Evolutionary conservation across 805 yeast genomes (phyloP), one percentile per base, ranked within the genome.

Genomic region (Blastobotrys terrestris): DNA sequence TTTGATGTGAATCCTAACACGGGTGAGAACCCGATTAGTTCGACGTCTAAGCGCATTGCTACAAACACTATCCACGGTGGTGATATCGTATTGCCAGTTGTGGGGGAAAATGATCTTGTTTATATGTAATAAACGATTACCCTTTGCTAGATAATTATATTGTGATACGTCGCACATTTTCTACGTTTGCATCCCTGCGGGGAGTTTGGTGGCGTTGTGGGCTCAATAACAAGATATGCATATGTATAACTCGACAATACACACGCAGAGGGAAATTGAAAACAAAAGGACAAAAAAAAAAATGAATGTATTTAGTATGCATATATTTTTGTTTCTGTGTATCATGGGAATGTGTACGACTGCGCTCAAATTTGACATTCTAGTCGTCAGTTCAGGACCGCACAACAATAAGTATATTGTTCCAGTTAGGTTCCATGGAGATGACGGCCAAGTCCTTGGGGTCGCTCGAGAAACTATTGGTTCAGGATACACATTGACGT

Each of bases 1-100:
- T 50, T 44, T 21, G 53, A 50, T 39, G 53, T 50, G 15, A 50
- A 50, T 19, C 53, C 53, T 13, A 50, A 50, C 39, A 50, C 53
- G 6, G 49, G 53, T 11, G 53, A 45, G 15, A 31, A 31, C 8
- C 50, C 50, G 15, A 35, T 40, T 19, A n/a, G 14, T 14, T n/a
- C 50, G 3, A 8, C 16, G 6, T 15, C n/a, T n/a, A 26, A 22
- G 19, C 15, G n/a, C 5, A 7, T 47, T 16, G 43, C 50, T 5
- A 26, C 44, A n/a, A 47, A 47, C 43, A 31, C 26, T 16, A 16
- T 44, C 5, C 21, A 44, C 31, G 46, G 18, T 16, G 46, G 46
- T 44, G 18, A 44, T 14, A 14, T 44, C 6, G 21, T 16, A 4
- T 21, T 44, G 21, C 46, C 46, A 44, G 20, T 44, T 4, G 46